Percentiles rank a stretch among this genome's conserved stretches.
Conservation (phyloP, 345 rosid genomes). For the Eutrema heterophyllum region DNA sequence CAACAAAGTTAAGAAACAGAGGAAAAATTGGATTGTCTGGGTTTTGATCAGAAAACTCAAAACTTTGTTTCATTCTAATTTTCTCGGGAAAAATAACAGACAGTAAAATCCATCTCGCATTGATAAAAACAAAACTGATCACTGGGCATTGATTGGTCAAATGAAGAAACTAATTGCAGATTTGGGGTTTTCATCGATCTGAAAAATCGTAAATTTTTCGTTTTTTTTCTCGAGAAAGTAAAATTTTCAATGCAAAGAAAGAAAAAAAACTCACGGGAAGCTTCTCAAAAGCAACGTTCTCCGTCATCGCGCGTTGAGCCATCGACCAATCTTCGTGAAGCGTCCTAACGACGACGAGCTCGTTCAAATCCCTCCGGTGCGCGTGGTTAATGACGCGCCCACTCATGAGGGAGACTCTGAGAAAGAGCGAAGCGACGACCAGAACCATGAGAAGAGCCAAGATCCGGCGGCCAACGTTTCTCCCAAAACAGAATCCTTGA, state of each 20-base stretch:
- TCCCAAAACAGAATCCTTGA: conserved; percentile 47
- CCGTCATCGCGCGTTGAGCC: conserved; percentile 61
- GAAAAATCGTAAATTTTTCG: background rate
- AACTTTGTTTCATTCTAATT: background rate
- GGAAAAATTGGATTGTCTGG: background rate
- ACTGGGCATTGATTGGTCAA: background rate
- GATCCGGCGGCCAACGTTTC: conserved; percentile 48
- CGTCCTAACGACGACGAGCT: conserved; percentile 38
- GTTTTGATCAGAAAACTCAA: background rate
- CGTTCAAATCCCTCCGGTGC: conserved; percentile 30
- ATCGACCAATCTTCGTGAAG: conserved; percentile 56
- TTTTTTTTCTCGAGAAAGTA: conserved; percentile 25
- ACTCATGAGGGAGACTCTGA: conserved; percentile 46
- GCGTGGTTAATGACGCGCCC: conserved; percentile 34
- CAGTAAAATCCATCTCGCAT: background rate
- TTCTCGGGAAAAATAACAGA: conserved; percentile 16
- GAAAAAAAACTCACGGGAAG: conserved; percentile 36
- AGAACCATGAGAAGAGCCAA: conserved; percentile 45
- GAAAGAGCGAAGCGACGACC: conserved; percentile 57
- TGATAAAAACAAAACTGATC: background rate
- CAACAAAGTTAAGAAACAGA: background rate
- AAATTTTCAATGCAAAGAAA: background rate
- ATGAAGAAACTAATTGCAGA: background rate
- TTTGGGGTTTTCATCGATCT: background rate
- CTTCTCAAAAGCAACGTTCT: conserved; percentile 39